Percentiles rank a stretch among this genome's conserved stretches.
Evolutionary conservation across 106 monocot species (phyloP).

Genomic region (Iris macrosiphon): DNA sequence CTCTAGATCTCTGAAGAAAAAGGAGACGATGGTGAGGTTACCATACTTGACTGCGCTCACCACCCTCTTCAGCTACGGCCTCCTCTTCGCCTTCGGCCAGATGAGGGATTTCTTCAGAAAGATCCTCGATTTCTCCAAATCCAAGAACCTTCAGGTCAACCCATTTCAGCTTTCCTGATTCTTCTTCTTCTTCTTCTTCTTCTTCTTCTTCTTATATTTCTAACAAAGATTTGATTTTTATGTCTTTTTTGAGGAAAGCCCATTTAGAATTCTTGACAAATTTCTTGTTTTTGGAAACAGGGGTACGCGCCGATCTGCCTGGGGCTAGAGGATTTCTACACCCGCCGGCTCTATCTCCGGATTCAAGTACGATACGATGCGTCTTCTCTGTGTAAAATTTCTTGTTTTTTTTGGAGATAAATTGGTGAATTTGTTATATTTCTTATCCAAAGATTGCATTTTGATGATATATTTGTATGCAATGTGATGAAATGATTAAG

Average conservation of each 20-base stretch:
- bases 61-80: constrained; percentile 84
- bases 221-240: constrained; percentile 4
- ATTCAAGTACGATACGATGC: too few relatives aligned
- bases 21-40: constrained; percentile 68
- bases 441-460: not conserved
- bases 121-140: constrained; percentile 62
- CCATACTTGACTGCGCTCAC: constrained; percentile 80
- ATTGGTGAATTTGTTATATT: too few relatives aligned
- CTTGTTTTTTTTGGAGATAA: too few relatives aligned
- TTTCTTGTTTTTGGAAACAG: constrained; percentile 17
- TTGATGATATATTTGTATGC: not conserved
- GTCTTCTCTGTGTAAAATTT: too few relatives aligned
- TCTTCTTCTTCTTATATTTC: not conserved
- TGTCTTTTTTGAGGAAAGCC: not conserved
- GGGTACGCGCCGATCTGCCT: constrained; percentile 90
- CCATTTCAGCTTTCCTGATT: too few relatives aligned
- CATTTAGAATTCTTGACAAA: not conserved
- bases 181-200: not conserved
- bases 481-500: too few relatives aligned
- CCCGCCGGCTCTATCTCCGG: constrained; percentile 74
- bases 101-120: constrained; percentile 71
- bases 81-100: constrained; percentile 88
- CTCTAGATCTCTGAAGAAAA: not conserved
- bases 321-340: constrained; percentile 86
- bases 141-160: constrained; percentile 54